Percentiles rank a stretch among this genome's conserved stretches.
Conservation (phyloP, 1,284 basidiomycete genomes). For the Sphaerobolus stellatus region DNA sequence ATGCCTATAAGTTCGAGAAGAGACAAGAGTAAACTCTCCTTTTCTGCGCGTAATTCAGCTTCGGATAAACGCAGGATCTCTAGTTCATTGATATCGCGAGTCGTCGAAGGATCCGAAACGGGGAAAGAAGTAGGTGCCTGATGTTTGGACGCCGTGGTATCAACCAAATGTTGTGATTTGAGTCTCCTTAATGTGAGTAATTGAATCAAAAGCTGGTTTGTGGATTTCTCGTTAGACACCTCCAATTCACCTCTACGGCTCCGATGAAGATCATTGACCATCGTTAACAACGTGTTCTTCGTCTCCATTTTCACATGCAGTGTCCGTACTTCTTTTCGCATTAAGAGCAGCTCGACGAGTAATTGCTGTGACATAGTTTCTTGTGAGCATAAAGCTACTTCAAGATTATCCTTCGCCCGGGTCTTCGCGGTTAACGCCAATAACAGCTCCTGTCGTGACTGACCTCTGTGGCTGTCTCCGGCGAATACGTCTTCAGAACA, state of each 20-base stretch:
- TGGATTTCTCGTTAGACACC: not conserved
- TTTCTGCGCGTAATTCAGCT: conserved; percentile 6
- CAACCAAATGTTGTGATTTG: not conserved
- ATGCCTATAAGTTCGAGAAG: too few species aligned
- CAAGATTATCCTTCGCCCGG: not conserved
- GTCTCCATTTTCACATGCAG: not conserved
- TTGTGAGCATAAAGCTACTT: not conserved
- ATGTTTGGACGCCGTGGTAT: not conserved
- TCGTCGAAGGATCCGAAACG: not conserved
- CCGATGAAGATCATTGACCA: not conserved
- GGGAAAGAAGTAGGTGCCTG: not conserved
- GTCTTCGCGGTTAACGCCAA: not conserved
- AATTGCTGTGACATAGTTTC: not conserved
- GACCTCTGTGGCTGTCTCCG: too few species aligned
- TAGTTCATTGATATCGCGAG: not conserved
- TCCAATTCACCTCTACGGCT: not conserved
- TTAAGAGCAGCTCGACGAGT: not conserved
- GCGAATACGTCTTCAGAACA: too few species aligned
- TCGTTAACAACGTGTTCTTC: not conserved
- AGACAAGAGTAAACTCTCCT: not conserved
- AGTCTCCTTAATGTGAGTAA: conserved; percentile 1
- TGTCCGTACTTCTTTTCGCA: not conserved
- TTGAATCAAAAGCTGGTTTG: not conserved
- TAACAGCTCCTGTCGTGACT: not conserved
- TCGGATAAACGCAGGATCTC: conserved; percentile 6